Percentiles rank a stretch among this genome's conserved stretches.
Evolutionary conservation across 2,329 filamentous ascomycete species (phyloP).

Genomic region (Polychaeton citri): DNA sequence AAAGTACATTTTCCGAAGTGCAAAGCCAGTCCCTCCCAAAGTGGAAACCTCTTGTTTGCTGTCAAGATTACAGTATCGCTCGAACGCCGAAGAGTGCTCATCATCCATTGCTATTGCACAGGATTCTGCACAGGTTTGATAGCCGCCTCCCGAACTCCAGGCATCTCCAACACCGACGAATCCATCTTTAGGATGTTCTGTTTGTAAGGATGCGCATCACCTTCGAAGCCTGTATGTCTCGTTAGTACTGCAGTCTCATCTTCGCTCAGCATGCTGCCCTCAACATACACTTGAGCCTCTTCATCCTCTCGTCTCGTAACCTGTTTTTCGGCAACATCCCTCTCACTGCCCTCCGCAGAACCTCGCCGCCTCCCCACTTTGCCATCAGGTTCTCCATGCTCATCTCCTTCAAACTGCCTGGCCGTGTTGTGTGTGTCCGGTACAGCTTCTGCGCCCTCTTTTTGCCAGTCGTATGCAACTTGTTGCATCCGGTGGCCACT

Average conservation of each 20-base stretch:
- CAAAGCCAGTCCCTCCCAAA: too few species aligned
- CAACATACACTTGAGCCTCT: slow-evolving; percentile 60
- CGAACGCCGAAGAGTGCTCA: slow-evolving; percentile 18
- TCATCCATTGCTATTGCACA: slow-evolving; percentile 27
- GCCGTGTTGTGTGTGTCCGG: slow-evolving; percentile 85
- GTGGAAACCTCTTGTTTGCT: too few species aligned
- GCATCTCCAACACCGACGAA: not conserved
- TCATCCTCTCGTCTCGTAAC: slow-evolving; percentile 74
- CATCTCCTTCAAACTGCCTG: slow-evolving; percentile 73
- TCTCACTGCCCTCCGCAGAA: slow-evolving; percentile 79
- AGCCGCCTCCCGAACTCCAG: not conserved
- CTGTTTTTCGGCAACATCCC: slow-evolving; percentile 98
- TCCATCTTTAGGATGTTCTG: slow-evolving; percentile 66
- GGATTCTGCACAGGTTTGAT: not conserved
- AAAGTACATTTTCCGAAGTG: too few species aligned
- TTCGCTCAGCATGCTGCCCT: slow-evolving; percentile 1
- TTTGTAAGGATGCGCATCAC: slow-evolving; percentile 82
- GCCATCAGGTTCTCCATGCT: slow-evolving; percentile 92
- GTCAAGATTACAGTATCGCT: too few species aligned
- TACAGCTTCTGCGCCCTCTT: slow-evolving; percentile 93
- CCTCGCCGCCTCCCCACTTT: slow-evolving; percentile 86
- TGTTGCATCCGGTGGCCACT: slow-evolving; percentile 78
- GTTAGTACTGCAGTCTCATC: slow-evolving; percentile 1
- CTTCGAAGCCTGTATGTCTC: slow-evolving; percentile 60
- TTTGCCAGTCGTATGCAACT: slow-evolving; percentile 76